Evolutionary conservation across 1,284 basidiomycete genomes (phyloP), one percentile per base, ranked within the genome.

Genomic region (Cutaneotrichosporon dermatis): DNA sequence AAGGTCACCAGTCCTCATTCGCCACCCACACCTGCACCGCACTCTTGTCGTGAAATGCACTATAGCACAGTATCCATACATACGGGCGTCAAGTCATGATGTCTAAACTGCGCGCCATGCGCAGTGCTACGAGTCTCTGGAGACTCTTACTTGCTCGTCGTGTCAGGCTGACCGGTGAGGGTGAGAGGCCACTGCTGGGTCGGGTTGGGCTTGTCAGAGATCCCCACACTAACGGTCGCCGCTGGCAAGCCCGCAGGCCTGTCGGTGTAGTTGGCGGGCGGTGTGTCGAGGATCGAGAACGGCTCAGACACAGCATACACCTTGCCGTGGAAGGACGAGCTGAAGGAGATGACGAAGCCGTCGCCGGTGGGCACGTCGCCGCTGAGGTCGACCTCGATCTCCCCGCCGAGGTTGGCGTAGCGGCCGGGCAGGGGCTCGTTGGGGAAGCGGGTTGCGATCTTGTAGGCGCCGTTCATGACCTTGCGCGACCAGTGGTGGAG

Each of bases 401-500:
- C 68, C 33, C 77, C 77, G 4, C 77, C 77, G 51, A 64, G 74
- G 60, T 72, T 73, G 43, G 70, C 70, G 53, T 68, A 69, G 0
- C 72, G 71, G 5, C 63, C 66, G 0, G 66, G 51, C 25, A 74
- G 55, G 15, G 66, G 61, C 60, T 72, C 59, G 63, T 76, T 70
- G 33, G 76, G 76, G 10, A 76, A 72, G 34, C 73, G 65, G 51
- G 72, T 60, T 5, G 76, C 77, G 40, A 79, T 66, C 33, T 68
- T 69, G 51, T 76, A 57, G 55, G 72, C 72, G 25, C 76, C 77
- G 33, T 66, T 60, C 74, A 79, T 73, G 59, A 77, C 65, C n/a
- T 61, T 66, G 49, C 64, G 60, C 58, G 77, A 73, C 34, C 59
- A 54, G 63, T 79, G 76, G 66, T 76, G 75, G 34, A 79, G 66